Base-by-base conservation (phyloP, 2,329 filamentous ascomycete species). In the Chrysosporium keratinophilum region DNA sequence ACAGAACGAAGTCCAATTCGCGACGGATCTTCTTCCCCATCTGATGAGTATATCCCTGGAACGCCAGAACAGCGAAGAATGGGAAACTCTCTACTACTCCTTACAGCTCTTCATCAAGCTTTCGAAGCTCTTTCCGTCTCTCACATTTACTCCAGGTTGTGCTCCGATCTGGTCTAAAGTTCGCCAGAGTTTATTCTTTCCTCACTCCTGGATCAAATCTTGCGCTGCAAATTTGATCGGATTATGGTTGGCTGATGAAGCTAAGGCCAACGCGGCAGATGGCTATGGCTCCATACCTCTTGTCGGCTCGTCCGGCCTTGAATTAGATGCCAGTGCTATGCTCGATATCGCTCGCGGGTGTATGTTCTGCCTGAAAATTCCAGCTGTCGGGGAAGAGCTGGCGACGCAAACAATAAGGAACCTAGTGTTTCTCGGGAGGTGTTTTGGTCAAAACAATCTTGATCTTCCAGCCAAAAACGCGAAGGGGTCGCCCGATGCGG, bases 361-460 rank as follows among this genome's bases (percentile, higher is more conserved):
- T 77, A 57, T 82, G 56, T 68, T 74, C 57, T 76, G 76, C 45
- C 71, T 95, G 43, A 81, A 81, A 46, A 80, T 79, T 0, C 76
- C 78, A 0, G 79, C 78, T 50, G 68, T 91, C 6, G 82, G 84
- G 14, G 84, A 93, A 63, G 77, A 82, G 9, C 74, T 97, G n/a
- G 87, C 87, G 1, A 77, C 81, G 41, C 88, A 95, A 65, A 83
- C 83, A 11, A 81, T 87, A 3, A 85, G 88, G 59, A 88, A 95
- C 58, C 74, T 95, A 35, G 77, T 91, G 37, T 95, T 95, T 74
- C 75, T 98, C 0, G 87, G 83, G 41, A 81, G 77, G 56, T 83
- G 73, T 63, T 79, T 80, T 55, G 77, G 77, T 12, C 78, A 78
- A 34, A 87, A 83, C 58, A 73, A 75, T 11, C 62, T 63, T 62